Conservation (phyloP, 1,284 basidiomycete species). For the Apiotrichum porosum region DNA sequence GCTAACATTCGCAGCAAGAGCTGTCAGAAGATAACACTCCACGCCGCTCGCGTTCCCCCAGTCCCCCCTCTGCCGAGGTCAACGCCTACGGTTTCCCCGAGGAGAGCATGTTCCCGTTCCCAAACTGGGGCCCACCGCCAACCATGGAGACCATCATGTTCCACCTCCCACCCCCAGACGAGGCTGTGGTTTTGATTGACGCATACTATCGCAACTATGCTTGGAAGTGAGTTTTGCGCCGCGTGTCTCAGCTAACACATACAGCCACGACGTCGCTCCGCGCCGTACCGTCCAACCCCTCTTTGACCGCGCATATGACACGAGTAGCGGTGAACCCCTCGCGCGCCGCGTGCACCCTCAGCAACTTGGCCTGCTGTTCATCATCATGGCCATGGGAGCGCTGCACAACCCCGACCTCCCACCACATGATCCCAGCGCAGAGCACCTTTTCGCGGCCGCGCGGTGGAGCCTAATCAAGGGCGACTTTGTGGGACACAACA, state of each 20-base stretch:
- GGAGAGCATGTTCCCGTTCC: slow-evolving; percentile 13
- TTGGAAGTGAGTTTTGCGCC: slow-evolving; percentile 26
- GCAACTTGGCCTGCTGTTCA: slow-evolving; percentile 34
- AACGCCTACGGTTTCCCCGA: background rate
- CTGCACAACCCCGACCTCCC: slow-evolving; percentile 39
- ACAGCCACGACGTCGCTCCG: slow-evolving; percentile 29
- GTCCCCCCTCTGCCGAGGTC: background rate
- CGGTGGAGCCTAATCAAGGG: slow-evolving; percentile 33
- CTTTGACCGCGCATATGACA: slow-evolving; percentile 22
- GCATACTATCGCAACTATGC: slow-evolving; percentile 31
- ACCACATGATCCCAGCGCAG: slow-evolving; percentile 30
- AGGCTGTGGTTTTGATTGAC: slow-evolving; percentile 28
- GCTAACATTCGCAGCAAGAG: slow-evolving; percentile 8
- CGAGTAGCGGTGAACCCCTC: background rate
- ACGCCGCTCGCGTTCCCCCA: background rate
- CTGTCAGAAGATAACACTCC: background rate
- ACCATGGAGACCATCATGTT: slow-evolving; percentile 14
- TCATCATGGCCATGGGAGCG: slow-evolving; percentile 37
- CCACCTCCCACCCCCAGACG: slow-evolving; percentile 26
- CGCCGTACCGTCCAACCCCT: slow-evolving; percentile 25
- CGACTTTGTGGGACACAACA: slow-evolving; percentile 37
- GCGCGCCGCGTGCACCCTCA: slow-evolving; percentile 22
- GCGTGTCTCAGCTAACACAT: background rate
- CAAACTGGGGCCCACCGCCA: slow-evolving; percentile 10
- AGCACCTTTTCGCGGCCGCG: slow-evolving; percentile 30